Evolutionary conservation across 2,329 filamentous ascomycete genomes (phyloP), one percentile per base, ranked within the genome.

Genomic region (Ascochyta clinopodiicola): DNA sequence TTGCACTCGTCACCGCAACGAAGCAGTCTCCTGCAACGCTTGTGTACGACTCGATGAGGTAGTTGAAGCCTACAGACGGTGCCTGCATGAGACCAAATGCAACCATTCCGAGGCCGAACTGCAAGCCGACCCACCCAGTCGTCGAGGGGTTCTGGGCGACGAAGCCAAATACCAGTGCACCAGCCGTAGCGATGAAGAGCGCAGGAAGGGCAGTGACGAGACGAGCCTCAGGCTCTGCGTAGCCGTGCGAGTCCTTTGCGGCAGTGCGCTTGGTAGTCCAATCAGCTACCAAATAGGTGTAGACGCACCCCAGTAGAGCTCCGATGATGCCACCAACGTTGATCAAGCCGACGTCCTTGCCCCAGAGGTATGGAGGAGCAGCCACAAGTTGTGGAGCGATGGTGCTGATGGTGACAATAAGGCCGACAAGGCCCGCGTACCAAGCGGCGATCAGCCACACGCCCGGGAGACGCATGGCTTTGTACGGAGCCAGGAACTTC

Each of bases 21-120:
- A 85, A 84, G 62, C 82, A 84, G 59, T 85, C 82, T 1, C 78
- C 78, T 0, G 80, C 78, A 1, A 82, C 60, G 1, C 74, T 66
- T 0, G 73, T 69, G 59, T 84, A 84, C 0, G 80, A 73, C 34
- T 84, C 82, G 32, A 84, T 82, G 3, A 84, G 61, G 52, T 79
- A 79, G 61, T 76, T 79, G 70, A 78, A 79, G 7, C 77, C 77
- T 4, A 79, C 74, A 3, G 72, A 75, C 0, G 77, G 76, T 10
- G 75, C 75, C 57, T 78, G 74, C 69, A 77, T 78, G 10, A 78
- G 66, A 1, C 75, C 77, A 29, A 76, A 75, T 6, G 74, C 62
- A 0, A 78, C 62, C 71, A 79, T 77, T 8, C 75, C 77, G 6
- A 73, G 48, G 0, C 76, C 76, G 25, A 79, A 68, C 22, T 74